phyloP scores from a whole-genome alignment of 768 basidiomycete genomes.

The Pleurotus ostreatus region DNA sequence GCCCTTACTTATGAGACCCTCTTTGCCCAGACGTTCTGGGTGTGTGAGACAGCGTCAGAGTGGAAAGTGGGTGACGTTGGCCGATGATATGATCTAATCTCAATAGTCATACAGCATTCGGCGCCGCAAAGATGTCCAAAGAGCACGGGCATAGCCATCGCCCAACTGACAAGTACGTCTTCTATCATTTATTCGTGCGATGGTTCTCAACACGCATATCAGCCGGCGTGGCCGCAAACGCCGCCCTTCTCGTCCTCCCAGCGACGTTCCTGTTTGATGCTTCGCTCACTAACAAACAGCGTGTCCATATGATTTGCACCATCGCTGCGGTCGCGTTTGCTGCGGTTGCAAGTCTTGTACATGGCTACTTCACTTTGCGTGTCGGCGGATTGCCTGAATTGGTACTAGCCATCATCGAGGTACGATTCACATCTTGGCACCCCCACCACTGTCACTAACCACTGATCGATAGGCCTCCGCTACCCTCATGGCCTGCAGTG shows the following conservation, averaged over 20 bases:
- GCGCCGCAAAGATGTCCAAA: conserved; percentile 33
- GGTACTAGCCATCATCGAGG: conserved; percentile 31
- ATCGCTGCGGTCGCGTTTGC: conserved; percentile 40
- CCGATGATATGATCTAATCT: neutral
- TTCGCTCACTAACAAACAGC: conserved; percentile 24
- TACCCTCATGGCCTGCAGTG: conserved; percentile 37
- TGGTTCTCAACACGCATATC: neutral
- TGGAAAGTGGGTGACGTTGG: conserved; percentile 18
- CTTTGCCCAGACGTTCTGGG: conserved; percentile 30
- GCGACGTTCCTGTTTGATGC: conserved; percentile 35
- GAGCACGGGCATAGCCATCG: conserved; percentile 35
- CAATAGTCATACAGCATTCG: conserved; percentile 26
- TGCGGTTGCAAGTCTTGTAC: conserved; percentile 31
- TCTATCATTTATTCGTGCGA: neutral
- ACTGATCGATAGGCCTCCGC: conserved; percentile 23
- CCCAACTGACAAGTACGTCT: conserved; percentile 41
- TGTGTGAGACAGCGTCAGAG: conserved; percentile 22
- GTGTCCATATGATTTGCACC: conserved; percentile 34
- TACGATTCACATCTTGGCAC: conserved; percentile 13
- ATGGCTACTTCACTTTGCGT: conserved; percentile 27
- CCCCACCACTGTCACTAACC: neutral
- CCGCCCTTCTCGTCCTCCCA: conserved; percentile 38
- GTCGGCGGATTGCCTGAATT: conserved; percentile 19
- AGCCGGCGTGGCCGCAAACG: conserved; percentile 38
- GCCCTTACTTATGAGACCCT: conserved; percentile 14